phyloP scores from a whole-genome alignment of 1,284 basidiomycete genomes.

The Caloboletus firmus region DNA sequence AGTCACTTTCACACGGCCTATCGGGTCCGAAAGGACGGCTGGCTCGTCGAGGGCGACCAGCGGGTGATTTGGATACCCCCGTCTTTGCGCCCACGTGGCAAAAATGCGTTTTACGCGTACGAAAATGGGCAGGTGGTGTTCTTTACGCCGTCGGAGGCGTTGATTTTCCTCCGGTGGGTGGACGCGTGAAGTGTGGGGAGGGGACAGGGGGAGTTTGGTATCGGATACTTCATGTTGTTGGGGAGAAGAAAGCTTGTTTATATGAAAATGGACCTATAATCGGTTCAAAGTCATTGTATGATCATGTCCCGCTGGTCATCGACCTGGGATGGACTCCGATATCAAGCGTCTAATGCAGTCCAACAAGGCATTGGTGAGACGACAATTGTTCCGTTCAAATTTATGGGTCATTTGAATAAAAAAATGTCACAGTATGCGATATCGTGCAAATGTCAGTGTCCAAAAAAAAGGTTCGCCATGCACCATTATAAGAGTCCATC shows the following conservation, averaged over 20 bases:
- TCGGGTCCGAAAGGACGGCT: constrained; percentile 24
- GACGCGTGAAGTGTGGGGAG: neutral
- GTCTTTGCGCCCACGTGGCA: constrained; percentile 7
- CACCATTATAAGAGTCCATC: neutral
- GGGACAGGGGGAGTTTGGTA: too few species aligned
- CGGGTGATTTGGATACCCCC: constrained; percentile 21
- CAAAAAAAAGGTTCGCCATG: neutral
- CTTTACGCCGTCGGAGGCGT: neutral
- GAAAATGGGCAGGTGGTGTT: constrained; percentile 8
- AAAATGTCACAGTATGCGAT: neutral
- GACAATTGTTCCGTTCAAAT: too few species aligned
- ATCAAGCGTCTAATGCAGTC: neutral
- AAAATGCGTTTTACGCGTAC: constrained; percentile 11
- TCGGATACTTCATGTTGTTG: neutral
- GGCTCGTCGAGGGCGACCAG: constrained; percentile 19
- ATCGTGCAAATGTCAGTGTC: neutral
- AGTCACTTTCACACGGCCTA: constrained; percentile 8
- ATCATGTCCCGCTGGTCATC: too few species aligned
- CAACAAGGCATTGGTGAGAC: too few species aligned
- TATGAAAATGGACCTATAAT: neutral
- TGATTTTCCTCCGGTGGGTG: constrained; percentile 6
- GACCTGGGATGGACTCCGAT: too few species aligned
- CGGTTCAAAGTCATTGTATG: too few species aligned
- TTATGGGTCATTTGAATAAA: neutral
- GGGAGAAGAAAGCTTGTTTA: too few species aligned